phyloP scores from a whole-genome alignment of 306 rosid genomes.

The Acacia confusa region DNA sequence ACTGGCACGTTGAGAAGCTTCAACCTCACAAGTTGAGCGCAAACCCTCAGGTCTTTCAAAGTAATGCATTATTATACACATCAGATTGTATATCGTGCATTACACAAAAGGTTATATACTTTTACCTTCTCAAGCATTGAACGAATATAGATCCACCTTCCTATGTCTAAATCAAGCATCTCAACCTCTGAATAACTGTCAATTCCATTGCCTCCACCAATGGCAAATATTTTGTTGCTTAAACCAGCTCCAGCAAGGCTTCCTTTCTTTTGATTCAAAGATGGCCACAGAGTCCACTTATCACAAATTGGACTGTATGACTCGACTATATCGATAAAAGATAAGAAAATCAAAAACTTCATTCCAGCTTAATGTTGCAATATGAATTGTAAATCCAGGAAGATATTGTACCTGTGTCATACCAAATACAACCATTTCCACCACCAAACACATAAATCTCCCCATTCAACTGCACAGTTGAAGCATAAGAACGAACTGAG shows the following conservation, averaged over 20 bases:
- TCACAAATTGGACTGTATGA: conserved; percentile 54
- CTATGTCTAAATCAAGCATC: conserved; percentile 68
- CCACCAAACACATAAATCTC: conserved; percentile 56
- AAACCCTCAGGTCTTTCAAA: not conserved
- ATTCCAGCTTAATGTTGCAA: conserved; percentile 8
- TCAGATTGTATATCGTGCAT: not conserved
- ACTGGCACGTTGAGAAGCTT: conserved; percentile 20
- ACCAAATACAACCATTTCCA: conserved; percentile 50
- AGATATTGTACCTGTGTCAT: conserved; percentile 46
- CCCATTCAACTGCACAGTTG: conserved; percentile 45
- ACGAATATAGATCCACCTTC: conserved; percentile 56
- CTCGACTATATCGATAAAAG: conserved; percentile 59
- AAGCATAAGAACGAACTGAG: conserved; percentile 46
- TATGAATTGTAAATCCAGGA: conserved; percentile 16
- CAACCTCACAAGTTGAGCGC: not conserved
- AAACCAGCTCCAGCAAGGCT: conserved; percentile 58
- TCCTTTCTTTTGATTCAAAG: conserved; percentile 67
- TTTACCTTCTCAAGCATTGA: conserved; percentile 68
- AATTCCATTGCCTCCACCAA: conserved; percentile 53
- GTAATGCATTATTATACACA: conserved; percentile 11
- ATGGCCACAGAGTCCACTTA: conserved; percentile 68
- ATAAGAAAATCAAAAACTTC: conserved; percentile 15
- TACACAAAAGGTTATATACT: not conserved
- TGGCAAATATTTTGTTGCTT: conserved; percentile 45
- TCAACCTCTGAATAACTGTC: conserved; percentile 50